A percentile compares a stretch with the other conserved stretches of the same genome.
These are phyloP conservation scores for Albifimbria verrucaria DNA, from an alignment of 2,329 filamentous ascomycete genomes.

Conservation along the genomic window DNA sequence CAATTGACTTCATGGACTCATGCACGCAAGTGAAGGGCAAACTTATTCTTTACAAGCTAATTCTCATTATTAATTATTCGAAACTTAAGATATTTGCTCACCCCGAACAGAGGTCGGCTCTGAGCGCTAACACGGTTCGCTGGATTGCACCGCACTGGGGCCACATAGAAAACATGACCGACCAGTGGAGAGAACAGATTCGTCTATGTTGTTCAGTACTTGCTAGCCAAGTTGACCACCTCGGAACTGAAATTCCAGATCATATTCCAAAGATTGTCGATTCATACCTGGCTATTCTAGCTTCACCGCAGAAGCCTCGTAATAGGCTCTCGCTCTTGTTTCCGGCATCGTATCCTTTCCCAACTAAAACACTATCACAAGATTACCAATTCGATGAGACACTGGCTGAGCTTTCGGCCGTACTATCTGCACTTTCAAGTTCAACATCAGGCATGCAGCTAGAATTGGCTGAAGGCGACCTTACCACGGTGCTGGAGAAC, in stretches of 20 bases:
- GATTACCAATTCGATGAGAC: conserved; percentile 73
- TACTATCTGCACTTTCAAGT: conserved; percentile 78
- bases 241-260: conserved; percentile 78
- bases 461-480: conserved; percentile 70
- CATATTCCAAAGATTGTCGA: conserved; percentile 90
- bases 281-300: conserved; percentile 77
- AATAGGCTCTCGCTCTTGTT: conserved; percentile 82
- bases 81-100: conserved; percentile 76
- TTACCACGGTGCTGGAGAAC: conserved; percentile 72
- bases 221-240: conserved; percentile 75
- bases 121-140: conserved; percentile 77
- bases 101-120: conserved; percentile 68
- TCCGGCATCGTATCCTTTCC: conserved; percentile 86
- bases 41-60: conserved; percentile 84
- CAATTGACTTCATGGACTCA: conserved; percentile 90
- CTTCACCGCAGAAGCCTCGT: conserved; percentile 49
- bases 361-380: conserved; percentile 63
- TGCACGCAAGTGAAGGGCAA: conserved; percentile 86
- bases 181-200: conserved; percentile 90
- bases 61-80: conserved; percentile 89
- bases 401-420: conserved; percentile 81
- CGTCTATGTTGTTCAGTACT: conserved; percentile 90
- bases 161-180: conserved; percentile 64
- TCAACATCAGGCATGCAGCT: conserved; percentile 69
- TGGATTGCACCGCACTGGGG: conserved; percentile 98